A percentile compares a stretch with the other conserved stretches of the same genome.
Evolutionary conservation across 2,329 filamentous ascomycete species (phyloP).

Genomic region (Emydomyces testavorans): DNA sequence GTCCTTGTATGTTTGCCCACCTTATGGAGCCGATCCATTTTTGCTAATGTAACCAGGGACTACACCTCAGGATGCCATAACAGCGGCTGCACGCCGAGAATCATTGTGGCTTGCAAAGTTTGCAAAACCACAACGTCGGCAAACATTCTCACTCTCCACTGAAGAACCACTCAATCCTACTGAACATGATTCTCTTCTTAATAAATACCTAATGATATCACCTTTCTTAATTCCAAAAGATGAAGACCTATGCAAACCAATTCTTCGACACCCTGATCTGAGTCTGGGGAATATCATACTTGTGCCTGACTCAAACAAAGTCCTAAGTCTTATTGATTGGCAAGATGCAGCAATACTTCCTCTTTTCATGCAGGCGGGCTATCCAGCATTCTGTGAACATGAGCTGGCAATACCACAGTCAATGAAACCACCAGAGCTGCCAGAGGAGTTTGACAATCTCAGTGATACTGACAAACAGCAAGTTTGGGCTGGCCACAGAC

Average conservation of each 20-base stretch:
- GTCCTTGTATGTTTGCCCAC: background rate
- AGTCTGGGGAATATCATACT: slow-evolving; percentile 9
- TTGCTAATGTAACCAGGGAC: slow-evolving; percentile 6
- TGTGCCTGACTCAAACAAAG: slow-evolving; percentile 10
- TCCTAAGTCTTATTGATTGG: slow-evolving; percentile 13
- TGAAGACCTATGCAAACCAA: background rate
- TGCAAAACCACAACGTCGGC: slow-evolving; percentile 7
- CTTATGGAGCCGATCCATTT: too few species aligned
- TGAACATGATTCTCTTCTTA: slow-evolving; percentile 12
- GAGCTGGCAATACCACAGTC: slow-evolving; percentile 2
- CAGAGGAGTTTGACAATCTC: slow-evolving; percentile 7
- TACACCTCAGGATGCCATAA: slow-evolving; percentile 7
- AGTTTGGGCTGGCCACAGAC: background rate
- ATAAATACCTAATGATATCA: slow-evolving; percentile 1
- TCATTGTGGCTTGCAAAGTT: background rate
- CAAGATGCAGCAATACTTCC: slow-evolving; percentile 12
- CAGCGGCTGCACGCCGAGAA: slow-evolving; percentile 10
- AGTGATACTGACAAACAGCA: slow-evolving; percentile 5
- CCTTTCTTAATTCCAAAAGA: background rate
- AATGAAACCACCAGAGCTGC: slow-evolving; percentile 2
- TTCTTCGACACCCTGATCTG: slow-evolving; percentile 11
- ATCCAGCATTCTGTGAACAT: slow-evolving; percentile 13
- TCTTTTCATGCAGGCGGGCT: slow-evolving; percentile 9
- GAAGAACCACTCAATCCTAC: slow-evolving; percentile 8
- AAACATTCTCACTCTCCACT: slow-evolving; percentile 10